These are phyloP conservation scores for Stachybotrys echinatus DNA, from an alignment of 2,329 filamentous ascomycete genomes.

Conservation along the genomic window DNA sequence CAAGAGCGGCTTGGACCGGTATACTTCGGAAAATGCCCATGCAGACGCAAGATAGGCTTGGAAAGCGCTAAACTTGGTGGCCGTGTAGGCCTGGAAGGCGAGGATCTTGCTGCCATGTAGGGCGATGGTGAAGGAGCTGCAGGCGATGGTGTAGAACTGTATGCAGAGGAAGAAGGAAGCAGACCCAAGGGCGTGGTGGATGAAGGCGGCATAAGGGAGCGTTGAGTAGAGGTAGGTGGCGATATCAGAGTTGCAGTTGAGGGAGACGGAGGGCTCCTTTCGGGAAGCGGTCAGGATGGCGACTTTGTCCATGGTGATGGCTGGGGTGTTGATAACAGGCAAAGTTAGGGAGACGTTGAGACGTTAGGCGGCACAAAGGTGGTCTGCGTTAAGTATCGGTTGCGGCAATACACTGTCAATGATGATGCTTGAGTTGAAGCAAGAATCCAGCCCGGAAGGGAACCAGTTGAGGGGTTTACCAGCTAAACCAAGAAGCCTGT, in stretches of 20 bases:
- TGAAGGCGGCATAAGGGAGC: constrained; percentile 25
- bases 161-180: constrained; percentile 24
- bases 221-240: constrained; percentile 26
- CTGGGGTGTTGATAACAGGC: not conserved
- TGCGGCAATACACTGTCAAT: too few relatives aligned
- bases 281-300: constrained; percentile 31
- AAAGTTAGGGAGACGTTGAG: too few relatives aligned
- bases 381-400: too few relatives aligned
- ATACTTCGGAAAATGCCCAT: constrained; percentile 21
- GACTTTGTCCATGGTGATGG: constrained; percentile 27
- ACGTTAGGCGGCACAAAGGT: too few relatives aligned
- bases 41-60: constrained; percentile 22
- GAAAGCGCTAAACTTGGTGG: constrained; percentile 21
- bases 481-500: not conserved
- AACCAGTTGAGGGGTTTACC: too few relatives aligned
- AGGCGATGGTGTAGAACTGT: constrained; percentile 23
- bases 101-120: constrained; percentile 18
- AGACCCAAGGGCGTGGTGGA: constrained; percentile 26
- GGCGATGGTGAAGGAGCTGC: constrained; percentile 15
- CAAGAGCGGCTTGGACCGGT: constrained; percentile 30
- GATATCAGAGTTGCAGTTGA: constrained; percentile 23
- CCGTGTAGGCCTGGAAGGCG: constrained; percentile 17
- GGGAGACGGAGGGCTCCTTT: constrained; percentile 23
- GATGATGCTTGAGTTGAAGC: too few relatives aligned
- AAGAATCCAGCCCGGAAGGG: too few relatives aligned